A percentile compares a stretch with the other conserved stretches of the same genome.
Evolutionary conservation across 2,329 filamentous ascomycete genomes (phyloP).

Genomic region (Fusarium hostae): DNA sequence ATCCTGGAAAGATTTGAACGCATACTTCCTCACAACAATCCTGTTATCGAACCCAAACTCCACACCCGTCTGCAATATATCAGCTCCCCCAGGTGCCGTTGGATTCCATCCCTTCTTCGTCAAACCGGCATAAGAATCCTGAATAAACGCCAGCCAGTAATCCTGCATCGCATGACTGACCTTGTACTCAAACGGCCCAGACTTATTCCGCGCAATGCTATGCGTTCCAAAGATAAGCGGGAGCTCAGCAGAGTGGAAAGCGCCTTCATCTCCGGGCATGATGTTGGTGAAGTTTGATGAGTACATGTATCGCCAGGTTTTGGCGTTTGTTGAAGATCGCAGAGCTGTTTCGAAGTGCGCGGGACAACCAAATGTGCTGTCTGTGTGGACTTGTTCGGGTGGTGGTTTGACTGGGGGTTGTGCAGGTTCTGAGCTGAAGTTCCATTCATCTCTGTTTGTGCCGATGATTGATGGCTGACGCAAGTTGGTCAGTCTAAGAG

Average conservation of each 20-base stretch:
- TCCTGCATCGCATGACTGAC: conserved; percentile 10
- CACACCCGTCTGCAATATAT: background rate
- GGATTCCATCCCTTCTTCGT: background rate
- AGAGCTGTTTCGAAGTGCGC: conserved; percentile 3
- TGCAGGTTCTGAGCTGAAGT: background rate
- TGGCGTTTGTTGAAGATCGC: background rate
- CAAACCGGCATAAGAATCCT: background rate
- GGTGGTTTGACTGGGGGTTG: background rate
- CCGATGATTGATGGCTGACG: background rate
- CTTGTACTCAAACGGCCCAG: background rate
- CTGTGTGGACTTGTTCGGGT: background rate
- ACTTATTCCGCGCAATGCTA: background rate
- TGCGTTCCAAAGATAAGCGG: conserved; percentile 14
- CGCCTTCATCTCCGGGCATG: background rate
- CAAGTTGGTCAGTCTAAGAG: background rate
- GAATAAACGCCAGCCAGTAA: background rate
- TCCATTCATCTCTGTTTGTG: conserved; percentile 4
- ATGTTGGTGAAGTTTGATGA: conserved; percentile 18
- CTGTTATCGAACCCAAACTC: background rate
- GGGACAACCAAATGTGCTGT: background rate
- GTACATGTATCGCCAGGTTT: conserved; percentile 17
- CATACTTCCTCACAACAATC: background rate
- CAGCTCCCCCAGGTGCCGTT: background rate
- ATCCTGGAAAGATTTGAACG: background rate
- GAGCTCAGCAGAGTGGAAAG: conserved; percentile 1